phyloP scores from a whole-genome alignment of 441 rosid species.

The Brassica hybrid region DNA sequence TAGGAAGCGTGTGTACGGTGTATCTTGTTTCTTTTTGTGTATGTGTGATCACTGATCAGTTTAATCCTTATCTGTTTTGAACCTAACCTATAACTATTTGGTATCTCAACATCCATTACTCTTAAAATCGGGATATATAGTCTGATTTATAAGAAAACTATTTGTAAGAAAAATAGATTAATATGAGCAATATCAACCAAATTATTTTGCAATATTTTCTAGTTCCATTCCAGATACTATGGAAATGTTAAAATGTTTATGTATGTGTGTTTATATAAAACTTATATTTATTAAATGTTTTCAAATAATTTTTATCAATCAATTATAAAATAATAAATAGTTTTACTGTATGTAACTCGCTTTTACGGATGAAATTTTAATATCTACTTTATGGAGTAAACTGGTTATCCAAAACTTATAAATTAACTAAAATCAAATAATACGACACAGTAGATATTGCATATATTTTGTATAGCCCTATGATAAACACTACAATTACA shows the following conservation, averaged over 20 bases:
- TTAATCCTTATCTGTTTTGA: background rate
- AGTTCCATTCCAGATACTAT: background rate
- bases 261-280: background rate
- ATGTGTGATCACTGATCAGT: background rate
- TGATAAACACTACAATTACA: background rate
- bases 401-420: background rate
- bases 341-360: background rate
- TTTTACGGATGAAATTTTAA: background rate
- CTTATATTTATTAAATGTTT: background rate
- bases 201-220: too few relatives aligned
- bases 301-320: background rate
- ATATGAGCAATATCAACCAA: background rate
- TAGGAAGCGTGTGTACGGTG: background rate
- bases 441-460: background rate
- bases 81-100: background rate
- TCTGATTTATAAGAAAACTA: background rate
- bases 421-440: background rate
- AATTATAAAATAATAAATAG: background rate
- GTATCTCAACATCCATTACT: background rate
- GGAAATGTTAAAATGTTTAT: background rate
- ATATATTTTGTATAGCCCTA: background rate
- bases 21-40: conserved; percentile 5
- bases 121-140: background rate
- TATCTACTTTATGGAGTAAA: background rate
- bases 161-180: background rate